Evolutionary conservation across 441 rosid genomes (phyloP), one percentile per base, ranked within the genome.

Genomic region (Croton setiger): DNA sequence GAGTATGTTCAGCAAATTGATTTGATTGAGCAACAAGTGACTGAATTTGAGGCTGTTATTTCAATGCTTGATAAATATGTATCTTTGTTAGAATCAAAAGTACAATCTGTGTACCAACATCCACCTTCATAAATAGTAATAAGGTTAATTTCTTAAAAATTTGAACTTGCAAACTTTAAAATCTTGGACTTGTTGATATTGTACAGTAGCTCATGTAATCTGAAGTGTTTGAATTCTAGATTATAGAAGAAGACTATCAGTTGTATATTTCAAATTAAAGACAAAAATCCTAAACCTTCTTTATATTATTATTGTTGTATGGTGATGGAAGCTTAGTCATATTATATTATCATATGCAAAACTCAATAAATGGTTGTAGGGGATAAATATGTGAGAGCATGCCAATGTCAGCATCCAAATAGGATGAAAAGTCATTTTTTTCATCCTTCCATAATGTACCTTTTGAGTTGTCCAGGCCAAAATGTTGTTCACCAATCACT

Each of bases 31-130:
- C 83, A 81, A 48, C 97, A 88, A 67, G 89, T 90, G 7, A 82
- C 93, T 4, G 91, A 87, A 53, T 91, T 87, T 17, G 97, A 91
- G 78, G 93, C 90, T 52, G 87, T 88, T 11, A 79, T 91, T 64
- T 86, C 96, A n/a, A 77, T 86, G 83, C 92, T 94, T 13, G 96
- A 89, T 74, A 85, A 86, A 3, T 83, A 90, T 72, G 95, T 88
- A 33, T 83, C 92, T 41, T 61, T 78, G 67, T 76, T 91, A 54
- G 97, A 94, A 79, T 84, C 97, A 12, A 56, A 56, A 27, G 60
- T 91, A 20, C 84, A 81, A 43, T 63, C 86, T 66, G 70, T 72
- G 8, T 84, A 73, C 74, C 87, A 55, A 20, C 64, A 57, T 47
- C 66, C 56, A 48, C 68, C 72, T 20, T 51, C 76, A 41, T 63